Conservation (phyloP, 805 yeast species). For the Jamesozyma lodderae region DNA sequence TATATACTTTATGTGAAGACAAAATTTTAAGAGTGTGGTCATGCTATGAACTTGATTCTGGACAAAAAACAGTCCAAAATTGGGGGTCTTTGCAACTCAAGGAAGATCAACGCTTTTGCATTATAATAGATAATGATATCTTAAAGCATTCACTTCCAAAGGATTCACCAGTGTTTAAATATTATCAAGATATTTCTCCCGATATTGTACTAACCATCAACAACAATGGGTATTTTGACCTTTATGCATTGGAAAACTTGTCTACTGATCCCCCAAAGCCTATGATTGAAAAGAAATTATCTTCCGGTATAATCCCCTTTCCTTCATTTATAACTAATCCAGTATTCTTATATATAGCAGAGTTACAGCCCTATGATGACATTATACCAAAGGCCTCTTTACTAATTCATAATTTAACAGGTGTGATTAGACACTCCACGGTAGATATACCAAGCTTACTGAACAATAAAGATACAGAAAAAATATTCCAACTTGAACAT, state of each 20-base stretch:
- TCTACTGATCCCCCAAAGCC: conserved; percentile 48
- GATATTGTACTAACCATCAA: conserved; percentile 39
- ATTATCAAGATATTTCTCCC: conserved; percentile 26
- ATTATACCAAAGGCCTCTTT: conserved; percentile 30
- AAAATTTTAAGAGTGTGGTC: conserved; percentile 59
- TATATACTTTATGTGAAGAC: conserved; percentile 61
- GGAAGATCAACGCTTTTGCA: conserved; percentile 26
- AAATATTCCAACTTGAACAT: conserved; percentile 33
- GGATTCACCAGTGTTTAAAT: conserved; percentile 13
- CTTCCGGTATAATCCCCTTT: conserved; percentile 16
- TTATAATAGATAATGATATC: conserved; percentile 35
- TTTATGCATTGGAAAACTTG: conserved; percentile 44
- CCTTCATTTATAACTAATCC: conserved; percentile 29
- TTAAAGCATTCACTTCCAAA: conserved; percentile 22
- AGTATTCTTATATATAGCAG: conserved; percentile 30
- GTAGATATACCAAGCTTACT: conserved; percentile 21
- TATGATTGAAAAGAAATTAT: conserved; percentile 35
- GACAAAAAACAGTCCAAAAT: conserved; percentile 40
- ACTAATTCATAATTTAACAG: conserved; percentile 39
- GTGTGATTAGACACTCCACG: conserved; percentile 31
- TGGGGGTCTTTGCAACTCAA: conserved; percentile 43
- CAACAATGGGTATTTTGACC: conserved; percentile 32
- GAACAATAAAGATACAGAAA: conserved; percentile 5
- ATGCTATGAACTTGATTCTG: conserved; percentile 51
- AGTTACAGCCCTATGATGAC: conserved; percentile 24